A percentile compares a stretch with the other conserved stretches of the same genome.
Conservation (phyloP, 768 basidiomycete genomes). For the Phylloporus arenicola region DNA sequence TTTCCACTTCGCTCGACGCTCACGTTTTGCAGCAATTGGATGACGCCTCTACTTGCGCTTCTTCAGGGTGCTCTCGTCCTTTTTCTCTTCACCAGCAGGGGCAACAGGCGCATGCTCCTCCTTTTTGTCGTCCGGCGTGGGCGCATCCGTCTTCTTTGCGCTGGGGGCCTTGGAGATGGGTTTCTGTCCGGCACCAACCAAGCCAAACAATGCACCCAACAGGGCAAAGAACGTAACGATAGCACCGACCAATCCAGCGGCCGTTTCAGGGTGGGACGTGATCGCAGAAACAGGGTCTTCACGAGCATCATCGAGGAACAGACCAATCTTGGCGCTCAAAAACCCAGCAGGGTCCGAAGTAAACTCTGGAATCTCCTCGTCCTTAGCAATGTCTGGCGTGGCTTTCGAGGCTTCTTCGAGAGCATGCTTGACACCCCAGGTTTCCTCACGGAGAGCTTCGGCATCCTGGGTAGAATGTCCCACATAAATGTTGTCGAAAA, state of each 20-base stretch:
- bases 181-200: constrained; percentile 69
- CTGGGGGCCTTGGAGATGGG: constrained; percentile 57
- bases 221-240: constrained; percentile 80
- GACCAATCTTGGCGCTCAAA: constrained; percentile 69
- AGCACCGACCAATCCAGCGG: constrained; percentile 66
- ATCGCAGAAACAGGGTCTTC: constrained; percentile 75
- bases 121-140: constrained; percentile 62
- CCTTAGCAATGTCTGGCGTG: constrained; percentile 44
- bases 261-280: constrained; percentile 86
- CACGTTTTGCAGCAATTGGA: constrained; percentile 5
- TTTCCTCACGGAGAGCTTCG: constrained; percentile 73
- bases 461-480: constrained; percentile 88
- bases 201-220: constrained; percentile 72
- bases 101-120: constrained; percentile 61
- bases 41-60: constrained; percentile 56
- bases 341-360: constrained; percentile 72
- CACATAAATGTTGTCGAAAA: constrained; percentile 92
- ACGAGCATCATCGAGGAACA: constrained; percentile 75
- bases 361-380: constrained; percentile 44
- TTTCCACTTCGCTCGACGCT: not conserved
- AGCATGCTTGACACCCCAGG: constrained; percentile 86
- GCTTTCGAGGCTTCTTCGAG: constrained; percentile 58
- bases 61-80: constrained; percentile 62
- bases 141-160: constrained; percentile 71
- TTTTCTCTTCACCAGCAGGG: constrained; percentile 68